phyloP scores from a whole-genome alignment of 768 basidiomycete species.

The Boletus pseudo-olivaceus region DNA sequence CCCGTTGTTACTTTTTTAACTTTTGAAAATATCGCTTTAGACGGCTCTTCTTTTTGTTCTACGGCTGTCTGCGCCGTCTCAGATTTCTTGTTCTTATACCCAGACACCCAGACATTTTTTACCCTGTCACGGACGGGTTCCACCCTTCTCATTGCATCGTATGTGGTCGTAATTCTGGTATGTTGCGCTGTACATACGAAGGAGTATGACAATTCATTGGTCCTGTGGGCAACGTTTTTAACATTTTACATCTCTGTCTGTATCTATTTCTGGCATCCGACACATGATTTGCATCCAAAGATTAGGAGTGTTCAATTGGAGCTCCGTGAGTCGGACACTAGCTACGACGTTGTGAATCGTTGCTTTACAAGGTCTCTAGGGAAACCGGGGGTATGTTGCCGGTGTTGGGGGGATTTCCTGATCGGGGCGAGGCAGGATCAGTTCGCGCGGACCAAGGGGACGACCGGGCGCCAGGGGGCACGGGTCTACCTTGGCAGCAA shows the following conservation, averaged over 20 bases:
- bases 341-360: too few relatives aligned
- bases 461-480: too few relatives aligned
- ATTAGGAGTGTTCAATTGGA: neutral
- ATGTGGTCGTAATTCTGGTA: conserved; percentile 26
- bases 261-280: too few relatives aligned
- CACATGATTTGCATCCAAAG: neutral
- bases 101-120: conserved; percentile 3
- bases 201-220: conserved; percentile 8
- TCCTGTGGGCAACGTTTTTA: conserved; percentile 15
- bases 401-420: too few relatives aligned
- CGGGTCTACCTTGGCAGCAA: too few relatives aligned
- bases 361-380: too few relatives aligned
- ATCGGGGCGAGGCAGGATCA: too few relatives aligned
- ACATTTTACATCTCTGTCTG: neutral
- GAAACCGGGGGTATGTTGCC: too few relatives aligned
- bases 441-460: too few relatives aligned
- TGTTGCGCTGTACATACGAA: conserved; percentile 25
- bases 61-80: neutral
- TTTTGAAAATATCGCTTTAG: neutral
- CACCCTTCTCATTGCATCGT: conserved; percentile 10
- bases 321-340: too few relatives aligned
- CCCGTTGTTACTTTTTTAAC: neutral
- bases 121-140: conserved; percentile 5
- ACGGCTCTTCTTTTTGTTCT: conserved; percentile 2
- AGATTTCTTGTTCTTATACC: conserved; percentile 24